Percentiles rank a stretch among this genome's conserved stretches.
Evolutionary conservation across 2,329 filamentous ascomycete species (phyloP).

Genomic region (Thielaviopsis euricoi): DNA sequence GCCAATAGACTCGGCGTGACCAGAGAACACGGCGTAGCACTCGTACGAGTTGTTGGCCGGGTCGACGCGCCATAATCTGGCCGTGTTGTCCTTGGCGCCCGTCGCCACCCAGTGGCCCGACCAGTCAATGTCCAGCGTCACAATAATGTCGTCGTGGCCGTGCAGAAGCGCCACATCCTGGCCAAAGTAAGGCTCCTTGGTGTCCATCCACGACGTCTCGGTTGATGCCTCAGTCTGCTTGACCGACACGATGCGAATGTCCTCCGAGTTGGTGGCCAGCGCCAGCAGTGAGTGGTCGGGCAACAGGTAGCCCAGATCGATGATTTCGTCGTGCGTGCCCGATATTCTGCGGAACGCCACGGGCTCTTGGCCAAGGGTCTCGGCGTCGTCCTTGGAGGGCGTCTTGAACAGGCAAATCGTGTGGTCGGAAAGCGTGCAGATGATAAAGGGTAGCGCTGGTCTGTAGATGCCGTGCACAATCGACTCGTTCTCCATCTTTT

Average conservation of each 20-base stretch:
- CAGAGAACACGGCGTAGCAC: constrained; percentile 71
- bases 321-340: constrained; percentile 93
- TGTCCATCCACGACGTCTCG: constrained; percentile 14
- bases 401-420: constrained; percentile 58
- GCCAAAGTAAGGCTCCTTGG: constrained; percentile 53
- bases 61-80: constrained; percentile 78
- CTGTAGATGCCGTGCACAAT: constrained; percentile 59
- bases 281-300: constrained; percentile 69
- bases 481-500: constrained; percentile 42
- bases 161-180: constrained; percentile 74
- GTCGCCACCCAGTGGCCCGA: constrained; percentile 94
- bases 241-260: constrained; percentile 72
- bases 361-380: constrained; percentile 17
- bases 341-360: constrained; percentile 63
- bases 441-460: constrained; percentile 47
- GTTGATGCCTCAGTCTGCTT: constrained; percentile 19
- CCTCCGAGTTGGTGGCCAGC: constrained; percentile 87
- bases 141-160: constrained; percentile 90
- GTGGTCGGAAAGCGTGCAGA: constrained; percentile 80
- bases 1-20: constrained; percentile 85
- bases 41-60: constrained; percentile 54
- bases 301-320: constrained; percentile 78
- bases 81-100: constrained; percentile 91
- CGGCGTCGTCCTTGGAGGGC: constrained; percentile 18
- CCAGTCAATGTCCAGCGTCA: constrained; percentile 88